Conservation (phyloP, 2,329 filamentous ascomycete genomes). For the Verticillium nonalfalfae region DNA sequence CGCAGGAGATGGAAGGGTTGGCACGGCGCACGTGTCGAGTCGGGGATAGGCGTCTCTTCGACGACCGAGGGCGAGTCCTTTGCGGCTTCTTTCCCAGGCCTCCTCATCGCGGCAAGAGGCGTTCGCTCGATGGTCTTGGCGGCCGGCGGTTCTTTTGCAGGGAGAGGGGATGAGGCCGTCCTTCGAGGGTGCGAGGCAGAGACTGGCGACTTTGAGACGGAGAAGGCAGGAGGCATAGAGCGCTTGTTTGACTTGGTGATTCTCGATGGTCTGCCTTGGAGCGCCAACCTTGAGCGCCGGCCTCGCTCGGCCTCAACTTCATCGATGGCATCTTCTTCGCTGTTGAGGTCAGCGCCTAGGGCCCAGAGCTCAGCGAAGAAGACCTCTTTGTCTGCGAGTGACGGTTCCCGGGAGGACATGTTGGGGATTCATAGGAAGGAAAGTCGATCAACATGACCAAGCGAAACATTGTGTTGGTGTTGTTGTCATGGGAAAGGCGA, state of each 20-base stretch:
- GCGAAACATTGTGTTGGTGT: no score
- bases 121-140: slow-evolving; percentile 15
- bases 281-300: background rate
- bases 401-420: slow-evolving; percentile 14
- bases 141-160: background rate
- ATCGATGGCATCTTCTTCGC: slow-evolving; percentile 22
- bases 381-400: slow-evolving; percentile 33
- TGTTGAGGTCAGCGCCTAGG: slow-evolving; percentile 13
- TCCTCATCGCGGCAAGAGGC: slow-evolving; percentile 15
- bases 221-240: background rate
- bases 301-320: slow-evolving; percentile 17
- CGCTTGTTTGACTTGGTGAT: background rate
- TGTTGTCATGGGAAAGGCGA: no score
- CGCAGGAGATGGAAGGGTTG: slow-evolving; percentile 6
- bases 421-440: no score
- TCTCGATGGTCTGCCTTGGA: background rate
- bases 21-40: slow-evolving; percentile 11
- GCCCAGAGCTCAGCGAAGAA: slow-evolving; percentile 38
- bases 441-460: no score
- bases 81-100: slow-evolving; percentile 2
- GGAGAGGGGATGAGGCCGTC: slow-evolving; percentile 4
- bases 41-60: slow-evolving; percentile 22
- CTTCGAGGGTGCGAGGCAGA: background rate
- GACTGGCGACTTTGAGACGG: background rate
- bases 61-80: slow-evolving; percentile 11